phyloP scores from a whole-genome alignment of 2,329 filamentous ascomycete genomes.

The Ascochyta pisi region DNA sequence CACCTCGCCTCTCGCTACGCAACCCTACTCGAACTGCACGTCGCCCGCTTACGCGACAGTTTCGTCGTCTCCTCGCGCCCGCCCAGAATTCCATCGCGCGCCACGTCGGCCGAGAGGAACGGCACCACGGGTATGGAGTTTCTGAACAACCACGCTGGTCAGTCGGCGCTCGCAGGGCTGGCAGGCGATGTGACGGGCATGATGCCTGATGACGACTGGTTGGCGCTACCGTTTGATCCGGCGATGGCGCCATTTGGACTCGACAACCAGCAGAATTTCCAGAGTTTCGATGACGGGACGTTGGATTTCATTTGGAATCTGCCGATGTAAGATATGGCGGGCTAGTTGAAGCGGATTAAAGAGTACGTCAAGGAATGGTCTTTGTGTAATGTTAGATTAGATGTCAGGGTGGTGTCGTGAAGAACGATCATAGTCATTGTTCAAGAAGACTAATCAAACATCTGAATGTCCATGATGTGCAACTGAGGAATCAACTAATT shows the following conservation, averaged over 20 bases:
- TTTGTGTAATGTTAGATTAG: too few species aligned
- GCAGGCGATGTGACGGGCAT: constrained; percentile 45
- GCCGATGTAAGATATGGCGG: constrained; percentile 34
- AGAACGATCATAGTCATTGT: too few species aligned
- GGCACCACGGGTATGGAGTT: constrained; percentile 46
- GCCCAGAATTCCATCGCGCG: constrained; percentile 43
- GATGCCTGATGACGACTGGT: constrained; percentile 49
- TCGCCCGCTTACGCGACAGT: constrained; percentile 46
- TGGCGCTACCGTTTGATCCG: constrained; percentile 49
- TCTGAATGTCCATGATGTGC: too few species aligned
- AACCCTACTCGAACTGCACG: constrained; percentile 54
- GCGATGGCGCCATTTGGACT: constrained; percentile 50
- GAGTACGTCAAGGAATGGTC: too few species aligned
- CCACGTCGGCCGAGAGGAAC: constrained; percentile 38
- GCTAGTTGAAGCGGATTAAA: not conserved
- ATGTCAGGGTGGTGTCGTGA: too few species aligned
- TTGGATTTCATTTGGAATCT: constrained; percentile 52
- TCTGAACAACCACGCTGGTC: constrained; percentile 45
- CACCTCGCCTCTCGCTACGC: constrained; percentile 61
- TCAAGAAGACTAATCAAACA: too few species aligned
- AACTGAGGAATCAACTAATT: too few species aligned
- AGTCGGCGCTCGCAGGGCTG: constrained; percentile 44
- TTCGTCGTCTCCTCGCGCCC: constrained; percentile 48
- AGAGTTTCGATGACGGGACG: constrained; percentile 48
- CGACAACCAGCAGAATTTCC: constrained; percentile 44